Evolutionary conservation across 163 green algal species (phyloP), one percentile per base, ranked within the genome.

Genomic region (Scenedesmus sp.): DNA sequence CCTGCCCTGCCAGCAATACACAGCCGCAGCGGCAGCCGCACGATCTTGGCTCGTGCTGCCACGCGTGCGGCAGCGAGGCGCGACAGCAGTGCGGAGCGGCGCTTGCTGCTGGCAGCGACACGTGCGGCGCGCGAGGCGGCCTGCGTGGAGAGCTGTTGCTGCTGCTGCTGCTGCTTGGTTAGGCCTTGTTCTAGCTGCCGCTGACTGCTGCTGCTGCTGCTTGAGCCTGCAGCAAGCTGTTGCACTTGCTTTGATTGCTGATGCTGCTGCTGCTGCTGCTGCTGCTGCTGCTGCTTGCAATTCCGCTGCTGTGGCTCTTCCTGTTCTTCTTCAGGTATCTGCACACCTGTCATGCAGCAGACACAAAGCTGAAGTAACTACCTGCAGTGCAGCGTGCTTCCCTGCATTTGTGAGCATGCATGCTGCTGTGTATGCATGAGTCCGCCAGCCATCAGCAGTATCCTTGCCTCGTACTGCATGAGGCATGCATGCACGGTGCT

Each of bases 11-110:
- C 82, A 9, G 89, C 54, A 16, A 89, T 26, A 9, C 56, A 90
- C 4, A 90, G 67, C 9, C 89, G 52, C 18, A 92, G 70, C n/a
- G 89, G 89, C 82, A 92, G 70, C 23, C 89, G 89, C 10, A 92
- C 89, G 16, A 89, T 81, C 54, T 87, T 81, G n/a, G 89, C 89
- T 59, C 89, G 89, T 8, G 79, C 82, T 26, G 82, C 82, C 12
- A 92, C 70, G 46, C 89, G 89, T 2, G 81, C 81, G 10, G 89
- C 82, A 54, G 89, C 89, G 1, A 92, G 89, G 8, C 26, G 54
- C 15, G 54, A 15, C 23, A 90, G 82, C 82, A 92, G 89, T 55
- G 23, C 46, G 0, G 54, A 52, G 55, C 82, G 82, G 0, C 57
- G 76, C 52, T 46, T 54, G 16, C 18, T 52, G 46, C 56, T n/a